These are phyloP conservation scores for Angomonas desouzai DNA, from an alignment of 208 protist species.

Conservation along the genomic window DNA sequence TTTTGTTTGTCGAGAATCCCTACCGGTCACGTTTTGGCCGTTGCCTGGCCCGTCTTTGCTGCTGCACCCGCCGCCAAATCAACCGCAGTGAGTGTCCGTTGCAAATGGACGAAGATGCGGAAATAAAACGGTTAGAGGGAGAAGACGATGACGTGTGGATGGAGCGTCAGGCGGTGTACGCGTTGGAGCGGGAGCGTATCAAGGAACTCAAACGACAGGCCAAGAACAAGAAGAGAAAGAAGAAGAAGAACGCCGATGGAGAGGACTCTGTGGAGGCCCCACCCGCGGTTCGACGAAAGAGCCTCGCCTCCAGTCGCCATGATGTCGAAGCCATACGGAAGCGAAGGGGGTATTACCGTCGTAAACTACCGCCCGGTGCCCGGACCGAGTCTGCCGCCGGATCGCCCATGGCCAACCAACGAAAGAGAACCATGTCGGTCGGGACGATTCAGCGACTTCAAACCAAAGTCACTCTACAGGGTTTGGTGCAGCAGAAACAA, in stretches of 20 bases:
- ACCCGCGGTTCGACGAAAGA: no score
- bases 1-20: constrained; percentile 66
- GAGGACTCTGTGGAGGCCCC: no score
- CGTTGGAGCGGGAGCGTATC: constrained; percentile 14
- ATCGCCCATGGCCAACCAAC: neutral
- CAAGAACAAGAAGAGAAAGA: neutral
- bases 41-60: neutral
- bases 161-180: constrained; percentile 35
- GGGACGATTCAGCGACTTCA: neutral
- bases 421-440: neutral
- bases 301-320: no score
- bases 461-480: neutral
- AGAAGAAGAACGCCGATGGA: no score
- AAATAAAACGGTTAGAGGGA: constrained; percentile 24
- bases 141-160: constrained; percentile 43
- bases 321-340: neutral
- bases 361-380: neutral
- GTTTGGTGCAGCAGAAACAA: constrained; percentile 5
- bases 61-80: constrained; percentile 1
- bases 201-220: neutral
- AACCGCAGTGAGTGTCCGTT: constrained; percentile 19
- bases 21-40: constrained; percentile 18
- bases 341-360: neutral
- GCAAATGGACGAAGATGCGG: constrained; percentile 24
- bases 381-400: no score